Base-by-base conservation (phyloP, 345 rosid species). In the Lepidium aucheri region DNA sequence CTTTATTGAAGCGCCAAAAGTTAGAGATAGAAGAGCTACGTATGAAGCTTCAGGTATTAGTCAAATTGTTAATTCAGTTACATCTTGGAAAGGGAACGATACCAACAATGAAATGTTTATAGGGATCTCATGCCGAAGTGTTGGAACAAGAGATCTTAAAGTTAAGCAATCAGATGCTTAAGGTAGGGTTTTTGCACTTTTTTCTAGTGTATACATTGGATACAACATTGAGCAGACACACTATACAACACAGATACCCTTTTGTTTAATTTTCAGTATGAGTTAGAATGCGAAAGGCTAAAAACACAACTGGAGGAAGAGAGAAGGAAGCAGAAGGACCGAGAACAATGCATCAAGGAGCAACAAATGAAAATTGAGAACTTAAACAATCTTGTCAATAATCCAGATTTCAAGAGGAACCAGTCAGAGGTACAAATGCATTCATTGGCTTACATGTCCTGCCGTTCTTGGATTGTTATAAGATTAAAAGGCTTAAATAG, bases 81-180 rank as follows among this genome's bases (percentile, higher is more conserved):
- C 34, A 42, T 72, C 46, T 56, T 16, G 11, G 58, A 53, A 14
- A 44, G 28, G 42, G 24, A 56, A 66, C 18, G 12, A 44, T 67
- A 38, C 39, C 42, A 45, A 73, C 51, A 20, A 28, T 35, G 26
- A 14, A 26, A 35, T 16, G 3, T 70, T 40, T 78, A 51, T 69
- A 94, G 99, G 99, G 97, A 77, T 90, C 97, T 51, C 96, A 56
- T 67, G 83, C 96, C 39, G 96, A 82, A 69, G 97, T 85, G 73
- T 74, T 94, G 76, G 99, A 88, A 76, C 94, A 88, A 77, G 91
- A 88, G 75, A 85, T 94, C 40, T 77, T 90, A 67, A 94, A 85
- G 45, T 74, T 94, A 66, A 79, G 97, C 78, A 94, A 94, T 55
- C 95, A 82, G 45, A 94, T 86, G 99, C 85, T 94, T 63, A 86